Evolutionary conservation across 148 eudicot species (phyloP).

Genomic region (Camellia lanceoleosa): DNA sequence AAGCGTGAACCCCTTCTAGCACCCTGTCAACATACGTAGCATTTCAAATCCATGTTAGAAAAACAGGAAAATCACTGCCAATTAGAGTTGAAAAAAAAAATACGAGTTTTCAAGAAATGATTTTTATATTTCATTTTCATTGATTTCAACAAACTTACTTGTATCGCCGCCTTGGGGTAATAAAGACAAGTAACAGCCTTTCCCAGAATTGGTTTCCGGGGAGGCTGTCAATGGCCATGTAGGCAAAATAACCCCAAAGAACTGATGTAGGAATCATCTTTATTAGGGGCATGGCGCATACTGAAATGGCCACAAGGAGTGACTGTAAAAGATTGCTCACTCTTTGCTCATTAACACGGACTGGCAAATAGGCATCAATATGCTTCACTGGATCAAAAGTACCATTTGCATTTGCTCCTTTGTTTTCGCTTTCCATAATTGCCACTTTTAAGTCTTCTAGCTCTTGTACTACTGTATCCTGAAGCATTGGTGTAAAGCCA

Average conservation of each 20-base stretch:
- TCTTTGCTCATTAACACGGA: slow-evolving; percentile 63
- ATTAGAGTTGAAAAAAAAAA: too few relatives aligned
- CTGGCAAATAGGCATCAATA: slow-evolving; percentile 54
- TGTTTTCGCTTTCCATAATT: slow-evolving; percentile 26
- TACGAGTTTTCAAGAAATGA: too few relatives aligned
- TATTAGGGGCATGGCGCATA: slow-evolving; percentile 50
- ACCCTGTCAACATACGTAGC: slow-evolving; percentile 29
- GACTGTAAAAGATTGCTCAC: slow-evolving; percentile 63
- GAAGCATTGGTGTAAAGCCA: slow-evolving; percentile 3
- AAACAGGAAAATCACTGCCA: background rate
- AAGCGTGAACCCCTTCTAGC: slow-evolving; percentile 57
- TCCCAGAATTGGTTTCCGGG: slow-evolving; percentile 68
- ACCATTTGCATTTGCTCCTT: slow-evolving; percentile 18
- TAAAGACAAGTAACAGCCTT: slow-evolving; percentile 37
- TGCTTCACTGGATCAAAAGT: slow-evolving; percentile 34
- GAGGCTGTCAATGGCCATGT: slow-evolving; percentile 60
- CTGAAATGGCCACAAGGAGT: slow-evolving; percentile 40
- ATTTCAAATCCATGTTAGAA: background rate
- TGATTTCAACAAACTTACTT: slow-evolving; percentile 30
- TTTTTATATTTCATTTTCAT: background rate
- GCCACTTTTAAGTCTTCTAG: slow-evolving; percentile 46
- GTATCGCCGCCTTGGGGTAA: slow-evolving; percentile 40
- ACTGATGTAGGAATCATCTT: slow-evolving; percentile 57
- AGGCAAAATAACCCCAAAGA: slow-evolving; percentile 66
- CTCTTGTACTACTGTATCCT: slow-evolving; percentile 37